Evolutionary conservation across 2,329 filamentous ascomycete genomes (phyloP).

Genomic region (Aspergillus ustus): DNA sequence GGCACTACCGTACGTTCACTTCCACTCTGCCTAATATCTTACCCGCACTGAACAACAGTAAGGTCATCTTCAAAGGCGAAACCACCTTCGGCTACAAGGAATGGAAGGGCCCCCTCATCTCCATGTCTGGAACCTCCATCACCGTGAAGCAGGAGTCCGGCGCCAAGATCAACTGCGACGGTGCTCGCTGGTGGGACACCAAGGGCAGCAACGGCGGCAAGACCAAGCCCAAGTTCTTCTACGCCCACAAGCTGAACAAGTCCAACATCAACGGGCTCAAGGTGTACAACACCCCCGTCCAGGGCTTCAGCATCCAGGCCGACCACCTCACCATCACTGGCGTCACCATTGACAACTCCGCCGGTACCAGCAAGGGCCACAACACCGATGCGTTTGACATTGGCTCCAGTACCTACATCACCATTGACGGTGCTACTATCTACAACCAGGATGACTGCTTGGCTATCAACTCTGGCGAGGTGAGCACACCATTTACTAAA

Average conservation of each 20-base stretch:
- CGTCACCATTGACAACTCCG: constrained; percentile 63
- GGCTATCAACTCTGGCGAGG: constrained; percentile 58
- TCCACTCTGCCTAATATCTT: too few species aligned
- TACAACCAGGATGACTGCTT: constrained; percentile 68
- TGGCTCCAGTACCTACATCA: constrained; percentile 54
- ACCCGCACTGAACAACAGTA: not conserved
- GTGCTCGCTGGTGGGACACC: constrained; percentile 65
- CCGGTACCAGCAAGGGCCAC: constrained; percentile 52
- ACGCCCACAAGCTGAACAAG: constrained; percentile 40
- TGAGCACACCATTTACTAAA: constrained; percentile 10
- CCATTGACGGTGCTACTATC: constrained; percentile 58
- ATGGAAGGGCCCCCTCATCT: constrained; percentile 68
- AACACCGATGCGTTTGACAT: constrained; percentile 68
- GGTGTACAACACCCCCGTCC: constrained; percentile 41
- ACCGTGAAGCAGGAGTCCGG: constrained; percentile 52
- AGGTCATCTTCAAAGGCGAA: constrained; percentile 66
- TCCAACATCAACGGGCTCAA: constrained; percentile 38
- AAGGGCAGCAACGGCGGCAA: constrained; percentile 64
- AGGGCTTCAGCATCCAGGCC: constrained; percentile 44
- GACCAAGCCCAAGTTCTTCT: constrained; percentile 69
- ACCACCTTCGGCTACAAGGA: constrained; percentile 71
- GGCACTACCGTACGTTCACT: constrained; percentile 35
- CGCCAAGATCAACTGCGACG: constrained; percentile 60
- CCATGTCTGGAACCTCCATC: constrained; percentile 62
- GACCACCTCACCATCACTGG: constrained; percentile 57